Evolutionary conservation across 108 stramenopile genomes (phyloP).

Genomic region (Schizochytrium sp.): DNA sequence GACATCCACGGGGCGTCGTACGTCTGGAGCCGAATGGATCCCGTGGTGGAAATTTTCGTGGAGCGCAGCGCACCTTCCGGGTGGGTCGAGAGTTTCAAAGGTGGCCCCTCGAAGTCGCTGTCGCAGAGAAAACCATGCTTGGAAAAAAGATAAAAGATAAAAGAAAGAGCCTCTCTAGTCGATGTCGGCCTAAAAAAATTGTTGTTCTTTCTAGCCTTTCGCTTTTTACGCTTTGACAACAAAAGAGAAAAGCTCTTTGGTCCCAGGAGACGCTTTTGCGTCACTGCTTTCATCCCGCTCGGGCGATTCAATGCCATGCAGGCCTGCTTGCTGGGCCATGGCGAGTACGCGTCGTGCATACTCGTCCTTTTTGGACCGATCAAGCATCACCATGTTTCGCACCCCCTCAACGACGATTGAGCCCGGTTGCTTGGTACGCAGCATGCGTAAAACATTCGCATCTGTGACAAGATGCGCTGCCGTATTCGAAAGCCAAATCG

Average conservation of each 20-base stretch:
- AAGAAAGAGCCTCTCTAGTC: too few species aligned
- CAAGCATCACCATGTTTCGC: not conserved
- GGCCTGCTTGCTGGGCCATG: not conserved
- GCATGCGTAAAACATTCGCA: not conserved
- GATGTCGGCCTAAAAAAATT: not conserved
- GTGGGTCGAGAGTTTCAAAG: slow-evolving; percentile 52
- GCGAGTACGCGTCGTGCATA: not conserved
- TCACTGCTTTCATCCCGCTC: too few species aligned
- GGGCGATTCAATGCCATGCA: not conserved
- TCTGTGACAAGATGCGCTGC: not conserved
- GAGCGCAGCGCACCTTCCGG: slow-evolving; percentile 48
- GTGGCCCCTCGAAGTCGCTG: too few species aligned
- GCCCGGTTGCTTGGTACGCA: not conserved
- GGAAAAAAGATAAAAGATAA: too few species aligned
- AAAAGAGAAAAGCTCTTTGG: too few species aligned
- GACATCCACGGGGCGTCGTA: not conserved
- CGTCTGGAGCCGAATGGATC: not conserved
- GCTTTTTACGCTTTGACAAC: not conserved
- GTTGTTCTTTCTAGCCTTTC: not conserved
- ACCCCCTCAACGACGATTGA: not conserved
- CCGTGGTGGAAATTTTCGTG: slow-evolving; percentile 51
- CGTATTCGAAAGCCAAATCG: not conserved
- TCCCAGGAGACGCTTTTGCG: too few species aligned
- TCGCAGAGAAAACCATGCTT: too few species aligned
- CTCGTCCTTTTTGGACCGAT: not conserved